A percentile compares a stretch with the other conserved stretches of the same genome.
Conservation (phyloP, 805 yeast genomes). For the Candida pseudofarinosa region DNA sequence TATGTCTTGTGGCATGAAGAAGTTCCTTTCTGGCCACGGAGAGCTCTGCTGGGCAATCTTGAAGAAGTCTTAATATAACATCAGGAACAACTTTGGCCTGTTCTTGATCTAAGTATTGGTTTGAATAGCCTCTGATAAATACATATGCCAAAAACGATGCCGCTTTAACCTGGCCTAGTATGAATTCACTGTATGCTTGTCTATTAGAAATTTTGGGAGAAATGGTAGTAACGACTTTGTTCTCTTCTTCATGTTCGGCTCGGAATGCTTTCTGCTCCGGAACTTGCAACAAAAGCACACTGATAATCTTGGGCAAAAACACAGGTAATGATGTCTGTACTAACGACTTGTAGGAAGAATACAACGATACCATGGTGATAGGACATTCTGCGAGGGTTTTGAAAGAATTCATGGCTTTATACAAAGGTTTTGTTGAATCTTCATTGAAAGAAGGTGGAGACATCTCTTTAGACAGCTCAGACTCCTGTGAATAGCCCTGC, state of each 20-base stretch:
- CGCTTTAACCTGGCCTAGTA: slow-evolving; percentile 91
- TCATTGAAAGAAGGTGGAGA: slow-evolving; percentile 39
- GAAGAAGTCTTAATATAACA: slow-evolving; percentile 75
- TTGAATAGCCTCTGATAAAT: slow-evolving; percentile 77
- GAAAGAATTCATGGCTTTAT: slow-evolving; percentile 74
- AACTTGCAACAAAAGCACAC: slow-evolving; percentile 71
- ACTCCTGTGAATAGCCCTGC: slow-evolving; percentile 1
- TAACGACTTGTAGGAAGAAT: slow-evolving; percentile 78
- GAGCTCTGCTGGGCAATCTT: slow-evolving; percentile 93
- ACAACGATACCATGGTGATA: slow-evolving; percentile 88
- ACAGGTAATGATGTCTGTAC: slow-evolving; percentile 66
- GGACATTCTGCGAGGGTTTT: slow-evolving; percentile 95
- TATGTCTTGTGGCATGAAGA: slow-evolving; percentile 90
- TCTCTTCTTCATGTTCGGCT: slow-evolving; percentile 47
- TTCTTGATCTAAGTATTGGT: slow-evolving; percentile 45
- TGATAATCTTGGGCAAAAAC: slow-evolving; percentile 79
- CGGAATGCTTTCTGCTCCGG: slow-evolving; percentile 56
- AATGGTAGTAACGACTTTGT: slow-evolving; percentile 62
- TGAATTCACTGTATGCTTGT: slow-evolving; percentile 79
- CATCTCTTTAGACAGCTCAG: slow-evolving; percentile 17
- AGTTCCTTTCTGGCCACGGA: slow-evolving; percentile 90
- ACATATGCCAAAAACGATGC: slow-evolving; percentile 93
- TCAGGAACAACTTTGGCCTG: slow-evolving; percentile 70
- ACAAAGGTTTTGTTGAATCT: slow-evolving; percentile 48
- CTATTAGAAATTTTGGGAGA: slow-evolving; percentile 74